Percentiles rank a stretch among this genome's conserved stretches.
These are phyloP conservation scores for sweet orange (Citrus sinensis) DNA, from an alignment of 345 rosid species.

Conservation along the genomic window DNA sequence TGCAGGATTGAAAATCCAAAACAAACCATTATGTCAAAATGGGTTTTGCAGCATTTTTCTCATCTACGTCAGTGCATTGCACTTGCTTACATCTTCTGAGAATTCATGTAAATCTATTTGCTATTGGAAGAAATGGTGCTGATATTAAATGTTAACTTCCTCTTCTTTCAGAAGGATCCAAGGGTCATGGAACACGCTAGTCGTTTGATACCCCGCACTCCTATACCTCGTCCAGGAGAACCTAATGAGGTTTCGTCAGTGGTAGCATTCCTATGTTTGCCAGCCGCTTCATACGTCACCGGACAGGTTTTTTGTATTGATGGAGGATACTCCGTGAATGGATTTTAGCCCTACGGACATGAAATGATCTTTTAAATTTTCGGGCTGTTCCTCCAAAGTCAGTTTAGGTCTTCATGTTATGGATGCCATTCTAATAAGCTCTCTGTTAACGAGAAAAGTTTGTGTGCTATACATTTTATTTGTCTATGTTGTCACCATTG, in stretches of 20 bases:
- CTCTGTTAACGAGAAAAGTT: background rate
- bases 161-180: background rate
- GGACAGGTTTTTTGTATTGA: constrained; percentile 44
- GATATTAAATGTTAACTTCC: background rate
- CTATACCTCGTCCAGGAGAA: constrained; percentile 36
- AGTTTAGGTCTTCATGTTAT: background rate
- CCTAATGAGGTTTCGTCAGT: constrained; percentile 34
- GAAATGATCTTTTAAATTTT: too few relatives aligned
- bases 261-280: constrained; percentile 33
- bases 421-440: background rate
- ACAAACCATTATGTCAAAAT: background rate
- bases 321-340: constrained; percentile 1
- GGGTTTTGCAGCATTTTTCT: background rate
- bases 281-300: constrained; percentile 47
- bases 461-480: too few relatives aligned
- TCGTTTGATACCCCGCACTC: constrained; percentile 14
- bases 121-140: background rate
- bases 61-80: background rate
- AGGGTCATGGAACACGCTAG: background rate
- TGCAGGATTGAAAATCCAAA: background rate
- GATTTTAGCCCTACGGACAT: background rate
- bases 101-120: too few relatives aligned
- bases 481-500: too few relatives aligned
- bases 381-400: background rate
- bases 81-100: background rate